Base-by-base conservation (phyloP, 495 filamentous ascomycete genomes). In the Penicillium nucicola region DNA sequence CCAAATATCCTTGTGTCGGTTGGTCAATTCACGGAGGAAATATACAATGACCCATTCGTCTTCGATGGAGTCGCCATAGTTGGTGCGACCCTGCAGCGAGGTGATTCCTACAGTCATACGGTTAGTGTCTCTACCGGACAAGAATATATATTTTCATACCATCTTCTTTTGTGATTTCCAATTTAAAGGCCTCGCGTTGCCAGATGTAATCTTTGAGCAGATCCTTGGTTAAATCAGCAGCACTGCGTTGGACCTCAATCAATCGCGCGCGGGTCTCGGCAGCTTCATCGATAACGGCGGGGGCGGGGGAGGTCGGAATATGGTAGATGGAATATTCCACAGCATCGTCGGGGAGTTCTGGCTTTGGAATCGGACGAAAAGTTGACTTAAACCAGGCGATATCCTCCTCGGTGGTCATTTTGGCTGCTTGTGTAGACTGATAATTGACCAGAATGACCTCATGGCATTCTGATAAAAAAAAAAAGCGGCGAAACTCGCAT, bases 11-110 rank as follows among this genome's bases (percentile, higher is more conserved):
- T 79, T 75, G 54, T 87, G 89, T 46, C 80, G 68, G 57, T 76
- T 86, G 60, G 84, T 92, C 50, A 97, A 68, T 60, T 90, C 86
- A 31, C 87, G 83, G n/a, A 98, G 78, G 10, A 97, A 66, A 67
- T 92, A 96, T 20, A 97, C 90, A 44, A 97, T 84, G 2, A 97
- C 80, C 93, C 93, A 98, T 72, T 97, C 95, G 61, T 98, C 93
- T 60, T 96, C 93, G 7, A 97, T 84, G 3, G 89, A 90, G 67
- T 98, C 93, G 6, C 92, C 92, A 54, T 87, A 97, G 60, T 90
- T 86, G 5, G 89, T 93, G 37, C 75, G 71, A 9, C 91, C 91
- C 42, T 79, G 76, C 14, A 95, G 74, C 22, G 68, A 72, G 18
- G 71, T 71, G 13, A 68, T 61, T 8, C 69, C 74, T 79, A 56